Evolutionary conservation across 345 rosid species (phyloP).

Genomic region (Raphanus raphanistrum): DNA sequence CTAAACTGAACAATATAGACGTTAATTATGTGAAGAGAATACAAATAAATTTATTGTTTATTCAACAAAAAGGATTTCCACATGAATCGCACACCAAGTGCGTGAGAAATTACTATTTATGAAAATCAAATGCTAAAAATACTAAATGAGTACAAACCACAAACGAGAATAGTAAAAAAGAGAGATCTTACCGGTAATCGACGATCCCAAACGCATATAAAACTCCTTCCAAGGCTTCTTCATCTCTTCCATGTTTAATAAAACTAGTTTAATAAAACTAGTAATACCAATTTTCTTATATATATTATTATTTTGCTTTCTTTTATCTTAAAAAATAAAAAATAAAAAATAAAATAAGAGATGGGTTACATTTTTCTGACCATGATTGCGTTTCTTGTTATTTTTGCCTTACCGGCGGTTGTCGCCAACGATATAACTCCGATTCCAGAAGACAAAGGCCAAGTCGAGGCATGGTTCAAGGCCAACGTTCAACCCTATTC

Average conservation of each 20-base stretch:
- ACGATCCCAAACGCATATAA: conserved; percentile 10
- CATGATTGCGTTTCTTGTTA: conserved; percentile 14
- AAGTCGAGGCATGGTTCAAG: conserved; percentile 46
- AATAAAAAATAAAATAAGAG: not conserved
- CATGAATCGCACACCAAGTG: not conserved
- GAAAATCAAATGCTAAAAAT: not conserved
- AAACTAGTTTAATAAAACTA: not conserved
- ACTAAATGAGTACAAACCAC: conserved; percentile 19
- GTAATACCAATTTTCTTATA: not conserved
- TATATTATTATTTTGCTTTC: not conserved
- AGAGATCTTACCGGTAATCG: conserved; percentile 7
- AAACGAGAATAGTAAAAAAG: conserved; percentile 18
- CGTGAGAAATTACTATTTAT: not conserved
- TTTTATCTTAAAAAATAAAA: not conserved
- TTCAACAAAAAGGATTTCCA: not conserved
- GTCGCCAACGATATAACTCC: conserved; percentile 27
- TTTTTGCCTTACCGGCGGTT: conserved; percentile 18
- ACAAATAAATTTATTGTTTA: not conserved
- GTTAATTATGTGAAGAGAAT: not conserved
- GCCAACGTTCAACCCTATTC: conserved; percentile 32
- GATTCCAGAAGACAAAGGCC: conserved; percentile 43
- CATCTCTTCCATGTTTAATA: not conserved
- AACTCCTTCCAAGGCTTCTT: not conserved
- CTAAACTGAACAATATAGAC: too few relatives aligned
- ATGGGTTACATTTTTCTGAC: conserved; percentile 14